phyloP scores from a whole-genome alignment of 371 early-diverging fungal species.

The Rhizopus delemar region DNA sequence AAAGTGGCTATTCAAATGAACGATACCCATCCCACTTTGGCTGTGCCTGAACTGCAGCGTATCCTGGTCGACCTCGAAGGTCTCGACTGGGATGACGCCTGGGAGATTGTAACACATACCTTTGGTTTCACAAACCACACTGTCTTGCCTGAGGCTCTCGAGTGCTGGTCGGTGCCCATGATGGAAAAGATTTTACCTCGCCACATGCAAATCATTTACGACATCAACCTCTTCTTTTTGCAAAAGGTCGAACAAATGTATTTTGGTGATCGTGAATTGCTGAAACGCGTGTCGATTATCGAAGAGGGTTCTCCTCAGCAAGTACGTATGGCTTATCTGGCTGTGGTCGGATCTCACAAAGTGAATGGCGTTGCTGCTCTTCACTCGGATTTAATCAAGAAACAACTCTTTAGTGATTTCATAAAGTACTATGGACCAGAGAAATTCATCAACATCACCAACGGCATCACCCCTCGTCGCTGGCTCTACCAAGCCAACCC shows the following conservation, averaged over 20 bases:
- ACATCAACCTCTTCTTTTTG: constrained; percentile 93
- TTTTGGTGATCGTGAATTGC: constrained; percentile 86
- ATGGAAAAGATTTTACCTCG: constrained; percentile 85
- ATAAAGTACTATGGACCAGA: constrained; percentile 76
- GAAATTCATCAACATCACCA: constrained; percentile 91
- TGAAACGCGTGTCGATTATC: constrained; percentile 87
- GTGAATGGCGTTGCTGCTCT: constrained; percentile 94
- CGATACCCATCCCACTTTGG: constrained; percentile 82
- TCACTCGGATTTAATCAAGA: constrained; percentile 86
- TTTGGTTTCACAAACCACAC: constrained; percentile 97
- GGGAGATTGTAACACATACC: constrained; percentile 84
- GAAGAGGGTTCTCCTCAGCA: constrained; percentile 86
- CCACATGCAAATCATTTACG: constrained; percentile 93
- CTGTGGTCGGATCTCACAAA: constrained; percentile 78
- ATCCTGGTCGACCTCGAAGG: constrained; percentile 86
- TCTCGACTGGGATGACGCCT: constrained; percentile 89
- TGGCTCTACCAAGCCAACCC: constrained; percentile 96
- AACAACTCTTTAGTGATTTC: constrained; percentile 83
- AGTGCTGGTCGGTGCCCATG: constrained; percentile 92
- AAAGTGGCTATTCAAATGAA: constrained; percentile 94
- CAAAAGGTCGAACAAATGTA: constrained; percentile 82
- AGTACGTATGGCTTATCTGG: constrained; percentile 82
- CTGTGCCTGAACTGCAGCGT: constrained; percentile 88
- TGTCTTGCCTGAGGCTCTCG: constrained; percentile 92
- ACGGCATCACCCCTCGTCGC: constrained; percentile 90